Percentiles rank a stretch among this genome's conserved stretches.
phyloP scores from a whole-genome alignment of 768 basidiomycete genomes.

The Sporobolomyces pararoseus region DNA sequence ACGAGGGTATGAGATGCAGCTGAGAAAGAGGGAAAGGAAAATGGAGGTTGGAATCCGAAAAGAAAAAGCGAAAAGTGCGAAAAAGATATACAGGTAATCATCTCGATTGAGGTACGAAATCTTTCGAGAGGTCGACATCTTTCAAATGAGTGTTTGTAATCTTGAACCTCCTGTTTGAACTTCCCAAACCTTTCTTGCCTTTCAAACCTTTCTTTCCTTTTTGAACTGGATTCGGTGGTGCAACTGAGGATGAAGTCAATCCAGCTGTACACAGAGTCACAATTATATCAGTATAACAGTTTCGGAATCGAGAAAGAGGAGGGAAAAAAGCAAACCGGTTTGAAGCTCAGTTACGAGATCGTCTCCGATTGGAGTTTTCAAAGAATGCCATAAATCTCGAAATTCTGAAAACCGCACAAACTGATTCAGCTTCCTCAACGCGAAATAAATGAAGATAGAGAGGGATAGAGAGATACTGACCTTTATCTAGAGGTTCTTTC shows the following conservation, averaged over 20 bases:
- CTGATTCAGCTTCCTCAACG: neutral
- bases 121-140: slow-evolving; percentile 76
- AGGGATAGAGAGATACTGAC: slow-evolving; percentile 51
- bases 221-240: slow-evolving; percentile 49
- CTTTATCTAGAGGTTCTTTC: slow-evolving; percentile 64
- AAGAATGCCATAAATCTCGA: slow-evolving; percentile 75
- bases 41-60: too few species aligned
- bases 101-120: slow-evolving; percentile 53
- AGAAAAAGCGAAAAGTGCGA: too few species aligned
- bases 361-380: slow-evolving; percentile 79
- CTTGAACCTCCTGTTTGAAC: slow-evolving; percentile 66
- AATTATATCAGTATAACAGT: neutral
- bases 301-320: neutral
- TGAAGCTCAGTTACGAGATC: slow-evolving; percentile 73
- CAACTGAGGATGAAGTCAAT: slow-evolving; percentile 66
- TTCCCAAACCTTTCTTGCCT: slow-evolving; percentile 74
- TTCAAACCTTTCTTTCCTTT: slow-evolving; percentile 61
- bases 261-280: slow-evolving; percentile 60
- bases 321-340: slow-evolving; percentile 55
- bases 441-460: too few species aligned
- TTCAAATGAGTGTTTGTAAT: slow-evolving; percentile 86
- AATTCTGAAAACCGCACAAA: slow-evolving; percentile 60
- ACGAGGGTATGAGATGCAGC: neutral
- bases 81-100: too few species aligned
- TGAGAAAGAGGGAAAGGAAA: too few species aligned